Base-by-base conservation (phyloP, 106 monocot species). In the Allium fistulosum region DNA sequence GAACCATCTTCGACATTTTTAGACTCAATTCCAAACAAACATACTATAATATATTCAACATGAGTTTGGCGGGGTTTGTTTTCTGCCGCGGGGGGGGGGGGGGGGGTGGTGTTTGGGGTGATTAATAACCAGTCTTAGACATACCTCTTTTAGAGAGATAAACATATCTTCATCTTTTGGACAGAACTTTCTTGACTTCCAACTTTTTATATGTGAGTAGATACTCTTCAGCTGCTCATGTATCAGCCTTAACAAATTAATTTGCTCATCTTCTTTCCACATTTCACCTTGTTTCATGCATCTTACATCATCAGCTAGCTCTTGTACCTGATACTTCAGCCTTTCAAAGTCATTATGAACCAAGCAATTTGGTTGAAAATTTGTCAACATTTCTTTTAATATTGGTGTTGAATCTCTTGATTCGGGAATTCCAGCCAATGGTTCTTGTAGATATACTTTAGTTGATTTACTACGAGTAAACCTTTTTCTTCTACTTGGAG, bases 141-240 rank as follows among this genome's bases (percentile, higher is more conserved):
- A 71, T 78, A 82, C 82, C 82, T 82, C 82, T 18, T 56, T 63
- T 26, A 82, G 66, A 15, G 63, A 56, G 0, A 52, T 46, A 22
- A 71, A 52, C 28, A 63, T 26, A 18, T 49, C 53, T 10, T 75
- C 71, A 68, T 78, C 71, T 50, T 62, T 61, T 58, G 27, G 71
- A 52, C 49, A 53, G 51, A 7, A 11, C 46, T 72, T 55, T 16
- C 51, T 81, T 9, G 56, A 8, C 57, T 58, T 65, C 26, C 52
- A 48, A 17, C 28, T 68, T 48, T 56, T 72, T 6, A 49, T 69
- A 6, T 82, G 69, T 16, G 65, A 46, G 37, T 72, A 49, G 46
- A 83, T 63, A 48, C 16, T 28, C 4, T 67, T 74, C 6, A 90
- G 63, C 49, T 83, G 77, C 37, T 78, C 60, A 50, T 51, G 26